Percentiles rank a stretch among this genome's conserved stretches.
phyloP scores from a whole-genome alignment of 192 early-diverging fungal species.

The Dissophora ornata region DNA sequence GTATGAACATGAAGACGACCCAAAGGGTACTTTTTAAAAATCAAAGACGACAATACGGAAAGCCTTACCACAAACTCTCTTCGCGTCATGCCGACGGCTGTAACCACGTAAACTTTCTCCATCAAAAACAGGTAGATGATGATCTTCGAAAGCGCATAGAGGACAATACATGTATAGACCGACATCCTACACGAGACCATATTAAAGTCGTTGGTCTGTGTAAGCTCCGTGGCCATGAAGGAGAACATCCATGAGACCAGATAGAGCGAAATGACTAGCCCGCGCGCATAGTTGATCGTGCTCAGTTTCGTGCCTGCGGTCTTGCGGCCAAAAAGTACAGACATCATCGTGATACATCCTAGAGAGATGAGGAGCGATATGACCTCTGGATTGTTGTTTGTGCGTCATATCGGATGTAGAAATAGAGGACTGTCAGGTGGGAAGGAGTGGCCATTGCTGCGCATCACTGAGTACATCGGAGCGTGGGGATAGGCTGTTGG shows the following conservation, averaged over 20 bases:
- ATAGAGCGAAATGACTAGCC: constrained; percentile 53
- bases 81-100: constrained; percentile 19
- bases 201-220: constrained; percentile 25
- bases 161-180: constrained; percentile 37
- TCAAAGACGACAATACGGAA: no score
- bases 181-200: constrained; percentile 41
- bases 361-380: constrained; percentile 21
- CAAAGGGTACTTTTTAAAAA: no score
- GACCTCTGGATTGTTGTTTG: neutral
- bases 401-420: neutral
- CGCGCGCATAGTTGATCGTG: constrained; percentile 51
- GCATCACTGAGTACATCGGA: no score
- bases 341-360: constrained; percentile 24
- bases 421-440: no score
- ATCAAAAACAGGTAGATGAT: constrained; percentile 58
- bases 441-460: no score
- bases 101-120: constrained; percentile 44
- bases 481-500: no score
- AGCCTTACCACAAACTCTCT: constrained; percentile 26
- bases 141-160: constrained; percentile 54
- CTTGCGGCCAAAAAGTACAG: constrained; percentile 20
- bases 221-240: constrained; percentile 32
- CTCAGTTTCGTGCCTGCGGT: constrained; percentile 12
- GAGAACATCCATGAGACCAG: constrained; percentile 56
- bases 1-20: no score